These are phyloP conservation scores for Barbarea vulgaris DNA, from an alignment of 345 rosid genomes.

Conservation along the genomic window DNA sequence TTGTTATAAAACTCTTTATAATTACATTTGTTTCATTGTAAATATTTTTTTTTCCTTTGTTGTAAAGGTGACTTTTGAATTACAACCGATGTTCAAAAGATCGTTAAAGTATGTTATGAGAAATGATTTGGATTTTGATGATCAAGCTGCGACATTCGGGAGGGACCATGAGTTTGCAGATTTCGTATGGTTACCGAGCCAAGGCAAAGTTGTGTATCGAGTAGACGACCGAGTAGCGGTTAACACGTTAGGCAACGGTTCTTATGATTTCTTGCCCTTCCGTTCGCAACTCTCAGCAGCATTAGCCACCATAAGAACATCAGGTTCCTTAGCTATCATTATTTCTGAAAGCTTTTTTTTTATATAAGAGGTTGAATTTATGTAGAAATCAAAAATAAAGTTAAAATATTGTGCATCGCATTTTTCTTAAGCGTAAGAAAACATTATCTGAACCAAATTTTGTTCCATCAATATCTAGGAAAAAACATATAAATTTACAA, in stretches of 20 bases:
- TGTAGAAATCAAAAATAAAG: background rate
- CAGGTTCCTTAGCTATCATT: slow-evolving; percentile 44
- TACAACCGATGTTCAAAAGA: slow-evolving; percentile 70
- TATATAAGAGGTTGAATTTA: background rate
- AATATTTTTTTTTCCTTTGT: background rate
- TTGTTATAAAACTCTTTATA: background rate
- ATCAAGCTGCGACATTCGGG: slow-evolving; percentile 23
- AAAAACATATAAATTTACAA: background rate
- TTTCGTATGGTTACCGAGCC: slow-evolving; percentile 27
- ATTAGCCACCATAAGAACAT: slow-evolving; percentile 44
- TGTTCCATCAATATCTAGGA: background rate
- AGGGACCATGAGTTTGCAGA: slow-evolving; percentile 27
- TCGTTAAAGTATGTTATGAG: slow-evolving; percentile 46
- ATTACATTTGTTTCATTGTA: background rate
- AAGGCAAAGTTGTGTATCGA: slow-evolving; percentile 31
- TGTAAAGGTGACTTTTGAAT: slow-evolving; percentile 57
- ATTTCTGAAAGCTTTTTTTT: background rate
- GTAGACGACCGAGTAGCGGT: slow-evolving; percentile 57
- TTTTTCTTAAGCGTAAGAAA: background rate
- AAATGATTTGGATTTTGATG: slow-evolving; percentile 23
- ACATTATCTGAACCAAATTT: background rate
- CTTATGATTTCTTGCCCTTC: slow-evolving; percentile 57
- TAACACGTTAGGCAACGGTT: slow-evolving; percentile 53
- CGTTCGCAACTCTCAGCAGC: slow-evolving; percentile 47
- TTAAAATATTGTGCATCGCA: background rate